Conservation (phyloP, 1,139 yeast genomes). For the Taphrina communis region DNA sequence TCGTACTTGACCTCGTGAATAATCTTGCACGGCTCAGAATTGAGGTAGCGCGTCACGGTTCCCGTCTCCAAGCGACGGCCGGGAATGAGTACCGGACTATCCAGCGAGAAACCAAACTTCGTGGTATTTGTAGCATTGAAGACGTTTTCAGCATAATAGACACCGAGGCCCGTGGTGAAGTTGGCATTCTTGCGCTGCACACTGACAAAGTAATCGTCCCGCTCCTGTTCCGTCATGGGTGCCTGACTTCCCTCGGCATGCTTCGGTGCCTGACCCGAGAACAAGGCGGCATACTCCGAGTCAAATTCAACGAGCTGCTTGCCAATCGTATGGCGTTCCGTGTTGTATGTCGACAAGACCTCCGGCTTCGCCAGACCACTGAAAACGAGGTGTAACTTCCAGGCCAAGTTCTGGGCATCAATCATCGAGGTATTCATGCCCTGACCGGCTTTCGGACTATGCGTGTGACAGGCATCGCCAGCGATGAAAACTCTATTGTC, state of each 20-base stretch:
- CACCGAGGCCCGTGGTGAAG: constrained; percentile 14
- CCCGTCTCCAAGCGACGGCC: constrained; percentile 13
- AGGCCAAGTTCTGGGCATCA: constrained; percentile 54
- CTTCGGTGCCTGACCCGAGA: constrained; percentile 51
- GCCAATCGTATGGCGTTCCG: constrained; percentile 53
- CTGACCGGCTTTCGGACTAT: constrained; percentile 56
- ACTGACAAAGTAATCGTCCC: constrained; percentile 15
- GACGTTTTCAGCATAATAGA: constrained; percentile 14
- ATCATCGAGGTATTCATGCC: constrained; percentile 55
- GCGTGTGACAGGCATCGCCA: constrained; percentile 56
- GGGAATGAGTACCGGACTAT: not conserved
- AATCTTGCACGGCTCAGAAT: constrained; percentile 20
- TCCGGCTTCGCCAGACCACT: constrained; percentile 50
- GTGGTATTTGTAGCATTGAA: not conserved
- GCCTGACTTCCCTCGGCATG: constrained; percentile 39
- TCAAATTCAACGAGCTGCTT: constrained; percentile 53
- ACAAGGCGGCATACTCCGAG: constrained; percentile 52
- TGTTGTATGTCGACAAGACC: constrained; percentile 52
- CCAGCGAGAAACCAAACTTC: not conserved
- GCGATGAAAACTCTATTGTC: constrained; percentile 52
- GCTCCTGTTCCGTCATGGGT: constrained; percentile 9
- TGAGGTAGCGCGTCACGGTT: constrained; percentile 7
- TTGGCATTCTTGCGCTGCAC: constrained; percentile 18
- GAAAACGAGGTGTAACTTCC: constrained; percentile 53
- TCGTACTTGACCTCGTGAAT: constrained; percentile 24